Percentiles rank a stretch among this genome's conserved stretches.
Evolutionary conservation across 805 yeast genomes (phyloP).

Genomic region (Danielozyma ontarioensis): DNA sequence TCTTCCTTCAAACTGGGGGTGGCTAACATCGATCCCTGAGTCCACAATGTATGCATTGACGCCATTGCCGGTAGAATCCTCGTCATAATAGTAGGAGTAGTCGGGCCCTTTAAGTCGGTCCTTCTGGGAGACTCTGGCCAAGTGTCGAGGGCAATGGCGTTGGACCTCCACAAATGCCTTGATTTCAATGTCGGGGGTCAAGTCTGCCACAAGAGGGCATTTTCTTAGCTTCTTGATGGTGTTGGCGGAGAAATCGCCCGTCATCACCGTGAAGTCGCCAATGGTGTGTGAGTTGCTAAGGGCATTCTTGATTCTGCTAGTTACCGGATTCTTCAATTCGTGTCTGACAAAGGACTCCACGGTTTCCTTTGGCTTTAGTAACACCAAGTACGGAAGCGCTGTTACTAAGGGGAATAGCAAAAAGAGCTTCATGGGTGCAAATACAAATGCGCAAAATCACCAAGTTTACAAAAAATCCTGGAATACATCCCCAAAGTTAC

Average conservation of each 20-base stretch:
- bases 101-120: conserved; percentile 14
- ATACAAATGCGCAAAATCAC: too few species aligned
- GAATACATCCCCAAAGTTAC: too few species aligned
- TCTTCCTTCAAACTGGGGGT: conserved; percentile 62
- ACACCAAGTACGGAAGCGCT: conserved; percentile 38
- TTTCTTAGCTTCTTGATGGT: conserved; percentile 42
- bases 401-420: too few species aligned
- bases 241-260: conserved; percentile 53
- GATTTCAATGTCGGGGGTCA: conserved; percentile 62
- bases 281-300: conserved; percentile 54
- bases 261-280: conserved; percentile 68
- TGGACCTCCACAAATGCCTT: conserved; percentile 46
- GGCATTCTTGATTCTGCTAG: conserved; percentile 40
- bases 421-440: too few species aligned
- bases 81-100: conserved; percentile 46
- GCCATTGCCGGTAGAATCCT: conserved; percentile 43
- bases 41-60: conserved; percentile 78
- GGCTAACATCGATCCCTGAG: conserved; percentile 64
- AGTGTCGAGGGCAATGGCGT: conserved; percentile 54
- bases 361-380: conserved; percentile 46
- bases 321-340: conserved; percentile 31
- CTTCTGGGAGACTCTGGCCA: conserved; percentile 57
- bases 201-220: conserved; percentile 62
- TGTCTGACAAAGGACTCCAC: conserved; percentile 44
- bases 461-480: too few species aligned